Conservation (phyloP, 176 grass and related monocot species). For the Lolium multiflorum region DNA sequence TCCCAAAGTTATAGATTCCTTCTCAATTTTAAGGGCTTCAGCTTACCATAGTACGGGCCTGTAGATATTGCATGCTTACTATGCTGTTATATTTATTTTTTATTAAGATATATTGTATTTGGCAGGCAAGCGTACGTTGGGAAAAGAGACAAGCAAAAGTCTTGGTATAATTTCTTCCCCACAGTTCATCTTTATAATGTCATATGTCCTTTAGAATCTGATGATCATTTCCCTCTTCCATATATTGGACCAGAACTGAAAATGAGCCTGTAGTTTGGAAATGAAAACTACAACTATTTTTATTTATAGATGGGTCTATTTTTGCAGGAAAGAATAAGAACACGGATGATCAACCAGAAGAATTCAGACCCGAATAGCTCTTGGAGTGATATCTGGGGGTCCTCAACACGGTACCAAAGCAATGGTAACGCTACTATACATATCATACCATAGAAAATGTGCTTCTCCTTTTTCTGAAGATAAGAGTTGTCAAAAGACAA, state of each 20-base stretch:
- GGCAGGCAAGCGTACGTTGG: slow-evolving; percentile 73
- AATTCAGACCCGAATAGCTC: slow-evolving; percentile 57
- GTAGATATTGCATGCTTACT: neutral
- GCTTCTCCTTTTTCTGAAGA: neutral
- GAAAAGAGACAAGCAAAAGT: slow-evolving; percentile 89
- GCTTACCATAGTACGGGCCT: neutral
- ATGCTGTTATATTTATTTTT: neutral
- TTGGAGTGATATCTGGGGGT: slow-evolving; percentile 81
- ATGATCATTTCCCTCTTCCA: neutral
- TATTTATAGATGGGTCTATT: neutral
- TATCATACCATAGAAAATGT: neutral
- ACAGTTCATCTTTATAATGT: neutral
- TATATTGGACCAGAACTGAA: neutral
- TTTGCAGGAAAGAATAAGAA: slow-evolving; percentile 69
- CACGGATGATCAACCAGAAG: slow-evolving; percentile 68
- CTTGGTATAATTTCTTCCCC: slow-evolving; percentile 51
- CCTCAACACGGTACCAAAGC: slow-evolving; percentile 46
- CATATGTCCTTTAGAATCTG: neutral
- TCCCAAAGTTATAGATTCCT: neutral
- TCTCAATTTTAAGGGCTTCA: neutral
- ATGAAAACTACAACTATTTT: neutral
- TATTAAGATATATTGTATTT: slow-evolving; percentile 37
- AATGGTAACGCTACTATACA: slow-evolving; percentile 48
- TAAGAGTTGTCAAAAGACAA: neutral
- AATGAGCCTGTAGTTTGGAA: neutral